Conservation (phyloP, 129 eudicot genomes). For the Lonicera japonica region DNA sequence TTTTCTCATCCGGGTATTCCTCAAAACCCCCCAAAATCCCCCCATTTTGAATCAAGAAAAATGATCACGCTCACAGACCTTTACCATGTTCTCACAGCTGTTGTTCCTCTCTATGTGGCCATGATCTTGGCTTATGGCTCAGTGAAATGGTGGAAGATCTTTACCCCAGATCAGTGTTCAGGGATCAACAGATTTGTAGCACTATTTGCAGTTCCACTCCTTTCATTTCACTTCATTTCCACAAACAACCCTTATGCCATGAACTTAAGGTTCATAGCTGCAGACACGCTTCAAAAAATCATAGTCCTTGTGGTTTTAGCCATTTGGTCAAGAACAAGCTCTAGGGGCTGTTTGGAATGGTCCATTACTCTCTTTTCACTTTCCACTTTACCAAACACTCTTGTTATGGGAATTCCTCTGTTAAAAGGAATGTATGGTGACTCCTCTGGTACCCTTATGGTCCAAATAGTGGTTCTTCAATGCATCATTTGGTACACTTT, state of each 20-base stretch:
- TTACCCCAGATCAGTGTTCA: slow-evolving; percentile 87
- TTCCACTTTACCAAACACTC: slow-evolving; percentile 78
- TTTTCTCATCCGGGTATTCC: slow-evolving; percentile 12
- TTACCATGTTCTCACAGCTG: slow-evolving; percentile 87
- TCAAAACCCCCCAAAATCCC: neutral
- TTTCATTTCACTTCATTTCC: slow-evolving; percentile 92
- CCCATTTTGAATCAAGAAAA: slow-evolving; percentile 1
- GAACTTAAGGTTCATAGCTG: slow-evolving; percentile 83
- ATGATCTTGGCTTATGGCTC: slow-evolving; percentile 93
- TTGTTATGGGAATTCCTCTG: slow-evolving; percentile 90
- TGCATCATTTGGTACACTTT: slow-evolving; percentile 90
- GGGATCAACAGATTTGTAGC: slow-evolving; percentile 94
- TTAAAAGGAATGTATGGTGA: slow-evolving; percentile 91
- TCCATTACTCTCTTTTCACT: slow-evolving; percentile 78
- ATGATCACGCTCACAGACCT: slow-evolving; percentile 70
- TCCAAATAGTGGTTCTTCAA: slow-evolving; percentile 85
- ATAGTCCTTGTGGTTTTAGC: slow-evolving; percentile 51
- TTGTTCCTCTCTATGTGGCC: slow-evolving; percentile 91
- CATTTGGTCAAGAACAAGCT: slow-evolving; percentile 59
- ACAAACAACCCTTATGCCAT: slow-evolving; percentile 84
- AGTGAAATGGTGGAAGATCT: slow-evolving; percentile 92
- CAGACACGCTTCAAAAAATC: slow-evolving; percentile 76
- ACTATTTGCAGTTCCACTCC: slow-evolving; percentile 81
- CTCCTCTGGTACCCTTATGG: slow-evolving; percentile 75
- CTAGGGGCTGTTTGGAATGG: slow-evolving; percentile 84